Conservation (phyloP, 1,284 basidiomycete species). For the Tilletia setariae region DNA sequence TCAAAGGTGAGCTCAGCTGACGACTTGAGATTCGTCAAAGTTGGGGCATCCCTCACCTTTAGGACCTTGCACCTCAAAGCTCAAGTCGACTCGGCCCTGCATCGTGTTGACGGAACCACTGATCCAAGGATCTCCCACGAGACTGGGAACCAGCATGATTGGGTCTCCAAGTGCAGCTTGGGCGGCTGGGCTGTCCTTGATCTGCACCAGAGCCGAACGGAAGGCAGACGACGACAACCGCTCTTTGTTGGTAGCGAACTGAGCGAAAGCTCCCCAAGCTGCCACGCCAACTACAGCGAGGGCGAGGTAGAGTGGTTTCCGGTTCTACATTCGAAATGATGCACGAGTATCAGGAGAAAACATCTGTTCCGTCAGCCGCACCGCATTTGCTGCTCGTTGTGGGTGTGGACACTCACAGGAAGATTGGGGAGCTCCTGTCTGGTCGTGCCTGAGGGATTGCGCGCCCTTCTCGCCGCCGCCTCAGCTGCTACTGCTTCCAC, state of each 20-base stretch:
- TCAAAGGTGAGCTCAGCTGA: not conserved
- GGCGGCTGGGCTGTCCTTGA: conserved; percentile 30
- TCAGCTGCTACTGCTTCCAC: not conserved
- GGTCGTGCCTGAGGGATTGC: not conserved
- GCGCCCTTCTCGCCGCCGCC: not conserved
- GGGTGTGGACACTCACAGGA: not conserved
- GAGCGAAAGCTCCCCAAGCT: conserved; percentile 34
- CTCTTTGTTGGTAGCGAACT: conserved; percentile 47
- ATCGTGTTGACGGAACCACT: conserved; percentile 42
- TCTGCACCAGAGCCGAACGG: conserved; percentile 31
- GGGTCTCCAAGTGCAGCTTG: conserved; percentile 25
- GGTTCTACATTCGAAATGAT: conserved; percentile 8
- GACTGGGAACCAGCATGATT: conserved; percentile 20
- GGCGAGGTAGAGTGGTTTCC: conserved; percentile 13
- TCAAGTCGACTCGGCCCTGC: conserved; percentile 43
- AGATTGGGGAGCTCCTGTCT: conserved; percentile 1
- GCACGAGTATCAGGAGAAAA: no score
- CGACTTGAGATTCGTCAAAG: no score
- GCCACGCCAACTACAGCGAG: conserved; percentile 19
- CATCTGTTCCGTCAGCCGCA: no score
- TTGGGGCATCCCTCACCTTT: conserved; percentile 8
- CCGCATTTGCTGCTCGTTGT: not conserved
- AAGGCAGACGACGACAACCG: conserved; percentile 35
- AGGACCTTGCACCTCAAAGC: conserved; percentile 33
- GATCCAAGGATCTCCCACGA: conserved; percentile 28